phyloP scores from a whole-genome alignment of 2,329 filamentous ascomycete species.

The Beauveria medogensis region DNA sequence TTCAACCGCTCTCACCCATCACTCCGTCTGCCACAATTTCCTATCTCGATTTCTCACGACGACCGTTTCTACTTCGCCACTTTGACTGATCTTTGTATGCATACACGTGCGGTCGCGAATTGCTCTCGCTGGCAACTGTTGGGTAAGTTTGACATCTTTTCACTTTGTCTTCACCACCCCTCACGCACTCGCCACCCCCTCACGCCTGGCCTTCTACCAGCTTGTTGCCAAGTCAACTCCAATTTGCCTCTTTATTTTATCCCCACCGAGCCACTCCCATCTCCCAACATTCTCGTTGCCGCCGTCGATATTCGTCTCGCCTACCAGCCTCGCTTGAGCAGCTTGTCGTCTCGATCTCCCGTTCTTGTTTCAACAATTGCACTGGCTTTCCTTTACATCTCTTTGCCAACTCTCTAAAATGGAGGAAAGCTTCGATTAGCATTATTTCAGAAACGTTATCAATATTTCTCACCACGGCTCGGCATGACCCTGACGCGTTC shows the following conservation, averaged over 20 bases:
- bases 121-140: constrained; percentile 21
- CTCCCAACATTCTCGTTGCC: background rate
- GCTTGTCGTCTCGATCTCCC: background rate
- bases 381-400: background rate
- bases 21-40: constrained; percentile 4
- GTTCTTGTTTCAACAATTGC: background rate
- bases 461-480: constrained; percentile 8
- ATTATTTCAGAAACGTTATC: constrained; percentile 12
- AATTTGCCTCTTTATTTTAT: background rate
- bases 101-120: constrained; percentile 27
- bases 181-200: background rate
- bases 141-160: constrained; percentile 11
- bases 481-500: constrained; percentile 21
- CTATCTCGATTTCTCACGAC: constrained; percentile 7
- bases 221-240: background rate
- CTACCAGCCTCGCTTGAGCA: background rate
- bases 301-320: background rate
- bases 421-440: constrained; percentile 11
- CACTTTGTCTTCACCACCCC: constrained; percentile 6
- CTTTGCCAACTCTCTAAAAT: constrained; percentile 9
- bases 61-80: background rate
- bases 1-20: constrained; percentile 1
- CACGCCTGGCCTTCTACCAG: background rate
- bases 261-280: background rate
- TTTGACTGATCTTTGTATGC: constrained; percentile 27